Evolutionary conservation across 2,329 filamentous ascomycete species (phyloP).

Genomic region (Colletotrichum orchidophilum): DNA sequence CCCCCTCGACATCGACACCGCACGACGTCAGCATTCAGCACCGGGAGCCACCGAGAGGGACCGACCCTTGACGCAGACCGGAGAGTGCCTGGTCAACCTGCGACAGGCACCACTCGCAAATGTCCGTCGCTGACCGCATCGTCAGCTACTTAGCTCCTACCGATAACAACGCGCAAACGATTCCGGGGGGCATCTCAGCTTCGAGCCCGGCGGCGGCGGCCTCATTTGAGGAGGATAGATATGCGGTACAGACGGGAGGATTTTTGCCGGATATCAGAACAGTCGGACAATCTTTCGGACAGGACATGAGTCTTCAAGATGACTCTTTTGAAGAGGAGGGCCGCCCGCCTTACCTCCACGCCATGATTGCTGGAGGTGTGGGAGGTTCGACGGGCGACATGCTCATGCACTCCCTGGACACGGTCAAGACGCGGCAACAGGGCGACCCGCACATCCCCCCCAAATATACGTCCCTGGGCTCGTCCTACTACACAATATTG

Average conservation of each 20-base stretch:
- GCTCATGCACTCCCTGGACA: constrained; percentile 98
- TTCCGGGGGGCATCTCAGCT: constrained; percentile 18
- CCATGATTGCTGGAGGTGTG: constrained; percentile 93
- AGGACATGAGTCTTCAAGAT: constrained; percentile 34
- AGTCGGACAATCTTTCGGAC: constrained; percentile 19
- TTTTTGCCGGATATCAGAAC: constrained; percentile 42
- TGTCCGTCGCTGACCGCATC: constrained; percentile 66
- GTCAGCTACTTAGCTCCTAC: constrained; percentile 59
- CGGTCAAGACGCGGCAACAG: constrained; percentile 97
- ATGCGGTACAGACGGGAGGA: constrained; percentile 39
- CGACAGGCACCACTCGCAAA: constrained; percentile 41
- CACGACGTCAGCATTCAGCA: not conserved
- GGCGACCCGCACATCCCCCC: constrained; percentile 93
- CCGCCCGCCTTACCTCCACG: constrained; percentile 58
- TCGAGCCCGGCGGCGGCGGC: constrained; percentile 42
- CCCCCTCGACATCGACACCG: not conserved
- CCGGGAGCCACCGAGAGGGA: not conserved
- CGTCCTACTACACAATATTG: constrained; percentile 92
- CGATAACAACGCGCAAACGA: constrained; percentile 39
- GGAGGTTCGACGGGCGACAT: constrained; percentile 95
- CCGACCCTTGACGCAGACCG: constrained; percentile 39
- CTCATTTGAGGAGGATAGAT: constrained; percentile 47
- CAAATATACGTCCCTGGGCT: constrained; percentile 89
- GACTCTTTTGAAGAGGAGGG: constrained; percentile 52
- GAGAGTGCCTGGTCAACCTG: constrained; percentile 14